A percentile compares a stretch with the other conserved stretches of the same genome.
Evolutionary conservation across 805 yeast genomes (phyloP).

Genomic region (Tetrapisispora fleetii): DNA sequence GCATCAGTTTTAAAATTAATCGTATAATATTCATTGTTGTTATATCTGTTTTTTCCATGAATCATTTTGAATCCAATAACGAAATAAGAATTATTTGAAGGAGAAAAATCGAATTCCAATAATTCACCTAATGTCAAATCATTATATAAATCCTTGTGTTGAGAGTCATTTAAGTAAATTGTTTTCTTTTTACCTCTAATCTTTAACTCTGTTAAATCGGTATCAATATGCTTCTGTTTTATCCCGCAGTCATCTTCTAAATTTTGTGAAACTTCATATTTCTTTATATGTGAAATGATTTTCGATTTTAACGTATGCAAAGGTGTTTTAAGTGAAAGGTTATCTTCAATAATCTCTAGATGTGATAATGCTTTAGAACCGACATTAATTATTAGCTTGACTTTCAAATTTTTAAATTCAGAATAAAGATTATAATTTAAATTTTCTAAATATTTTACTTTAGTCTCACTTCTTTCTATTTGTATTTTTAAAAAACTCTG

Average conservation of each 20-base stretch:
- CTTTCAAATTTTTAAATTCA: constrained; percentile 8
- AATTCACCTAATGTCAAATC: constrained; percentile 20
- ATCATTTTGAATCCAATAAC: constrained; percentile 20
- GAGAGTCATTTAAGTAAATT: constrained; percentile 8
- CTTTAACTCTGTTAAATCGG: constrained; percentile 14
- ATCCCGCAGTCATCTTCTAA: constrained; percentile 9
- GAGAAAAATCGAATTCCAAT: constrained; percentile 26
- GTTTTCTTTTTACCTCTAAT: constrained; percentile 14
- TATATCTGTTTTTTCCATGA: constrained; percentile 4
- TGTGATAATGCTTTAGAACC: neutral
- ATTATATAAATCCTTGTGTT: constrained; percentile 10
- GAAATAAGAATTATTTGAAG: constrained; percentile 22
- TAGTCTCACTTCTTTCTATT: constrained; percentile 6
- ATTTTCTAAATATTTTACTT: constrained; percentile 5
- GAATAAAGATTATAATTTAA: constrained; percentile 9
- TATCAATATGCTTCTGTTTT: constrained; percentile 7
- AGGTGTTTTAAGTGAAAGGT: constrained; percentile 5
- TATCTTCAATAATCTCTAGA: constrained; percentile 6
- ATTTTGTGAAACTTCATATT: constrained; percentile 7
- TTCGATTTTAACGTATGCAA: constrained; percentile 10
- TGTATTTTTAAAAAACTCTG: constrained; percentile 8
- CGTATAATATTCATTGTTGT: constrained; percentile 8
- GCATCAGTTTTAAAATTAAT: constrained; percentile 20
- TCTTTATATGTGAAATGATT: constrained; percentile 9
- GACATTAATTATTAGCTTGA: constrained; percentile 14